Conservation (phyloP, 2,329 filamentous ascomycete genomes). For the Colletotrichum ledebouriae region DNA sequence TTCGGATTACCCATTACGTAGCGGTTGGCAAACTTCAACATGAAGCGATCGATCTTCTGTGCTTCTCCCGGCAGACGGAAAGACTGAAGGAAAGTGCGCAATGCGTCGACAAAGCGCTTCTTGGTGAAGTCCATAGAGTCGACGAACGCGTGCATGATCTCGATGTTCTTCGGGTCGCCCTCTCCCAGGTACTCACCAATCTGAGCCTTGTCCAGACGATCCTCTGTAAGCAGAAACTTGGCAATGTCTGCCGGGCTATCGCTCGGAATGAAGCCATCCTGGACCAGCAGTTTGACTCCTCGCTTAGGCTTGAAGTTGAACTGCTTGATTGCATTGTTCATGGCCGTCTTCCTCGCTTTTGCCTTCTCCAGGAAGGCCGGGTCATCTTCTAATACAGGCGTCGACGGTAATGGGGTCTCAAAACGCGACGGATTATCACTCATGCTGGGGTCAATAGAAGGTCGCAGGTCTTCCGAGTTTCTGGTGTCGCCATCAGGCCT, state of each 20-base stretch:
- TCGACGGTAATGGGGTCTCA: slow-evolving; percentile 73
- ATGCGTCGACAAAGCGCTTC: slow-evolving; percentile 90
- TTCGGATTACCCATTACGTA: slow-evolving; percentile 97
- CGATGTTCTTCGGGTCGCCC: slow-evolving; percentile 89
- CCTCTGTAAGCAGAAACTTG: slow-evolving; percentile 82
- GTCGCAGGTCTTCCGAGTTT: slow-evolving; percentile 59
- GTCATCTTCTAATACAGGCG: slow-evolving; percentile 85
- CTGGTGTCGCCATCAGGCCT: slow-evolving; percentile 53
- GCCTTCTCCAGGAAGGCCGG: slow-evolving; percentile 94
- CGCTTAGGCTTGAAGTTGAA: slow-evolving; percentile 99
- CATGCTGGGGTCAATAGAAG: slow-evolving; percentile 77
- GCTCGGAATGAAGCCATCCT: slow-evolving; percentile 88
- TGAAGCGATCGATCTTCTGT: slow-evolving; percentile 99
- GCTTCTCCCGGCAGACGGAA: slow-evolving; percentile 96
- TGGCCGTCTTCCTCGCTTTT: slow-evolving; percentile 92
- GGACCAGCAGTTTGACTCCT: slow-evolving; percentile 85
- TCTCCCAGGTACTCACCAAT: slow-evolving; percentile 96
- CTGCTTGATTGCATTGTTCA: slow-evolving; percentile 87
- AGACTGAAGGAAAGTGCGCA: slow-evolving; percentile 91
- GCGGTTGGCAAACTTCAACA: slow-evolving; percentile 98
- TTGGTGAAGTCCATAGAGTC: slow-evolving; percentile 94
- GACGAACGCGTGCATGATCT: slow-evolving; percentile 94
- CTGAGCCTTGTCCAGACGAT: slow-evolving; percentile 89
- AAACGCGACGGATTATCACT: slow-evolving; percentile 73
- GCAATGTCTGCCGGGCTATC: slow-evolving; percentile 86